Evolutionary conservation across 2,329 filamentous ascomycete genomes (phyloP), one percentile per base, ranked within the genome.

Genomic region (Lasiodiplodia sp.): DNA sequence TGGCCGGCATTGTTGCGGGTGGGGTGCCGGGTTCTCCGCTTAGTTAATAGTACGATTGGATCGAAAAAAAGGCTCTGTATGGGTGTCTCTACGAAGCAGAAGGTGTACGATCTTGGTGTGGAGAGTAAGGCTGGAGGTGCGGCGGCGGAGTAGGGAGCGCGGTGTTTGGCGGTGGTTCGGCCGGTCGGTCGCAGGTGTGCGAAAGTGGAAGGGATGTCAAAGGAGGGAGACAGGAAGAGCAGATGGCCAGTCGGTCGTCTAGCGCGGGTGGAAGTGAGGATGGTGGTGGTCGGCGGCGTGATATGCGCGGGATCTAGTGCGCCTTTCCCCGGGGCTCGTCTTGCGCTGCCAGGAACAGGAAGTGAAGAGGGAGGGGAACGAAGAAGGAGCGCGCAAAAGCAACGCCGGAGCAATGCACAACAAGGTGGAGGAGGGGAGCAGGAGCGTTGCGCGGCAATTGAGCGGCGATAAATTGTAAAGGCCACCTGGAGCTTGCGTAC

Each of bases 1-100:
- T 97, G 77, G 91, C 84, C 73, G 94, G 86, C 96, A 98, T 98
- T 49, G 65, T 75, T 38, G n/a, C 47, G 57, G 37, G n/a, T 47
- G 8, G 14, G 38, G 5, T 14, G 12, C 38, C 38, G 38, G 38
- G 12, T 4, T 40, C 14, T 16, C 38, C 14, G 12, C 38, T 40
- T 12, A 16, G 38, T 5, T 40, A 40, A 10, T 12, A n/a, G 7
- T 47, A n/a, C 44, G 44, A 47, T 47, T 10, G 12, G 38, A 38
- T 38, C 37, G 11, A 16, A 16, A 6, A 16, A 6, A 18, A 18
- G 16, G 40, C 40, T n/a, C 40, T 44, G 40, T 44, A n/a, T 18
- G 18, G 44, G 3, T 18, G 18, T n/a, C 18, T 47, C 18, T 47
- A 47, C 1, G 44, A 21, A 44, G 40, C 2, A 18, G 16, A 16